These are phyloP conservation scores for Trichoderma breve DNA, from an alignment of 2,329 filamentous ascomycete genomes.

Conservation along the genomic window DNA sequence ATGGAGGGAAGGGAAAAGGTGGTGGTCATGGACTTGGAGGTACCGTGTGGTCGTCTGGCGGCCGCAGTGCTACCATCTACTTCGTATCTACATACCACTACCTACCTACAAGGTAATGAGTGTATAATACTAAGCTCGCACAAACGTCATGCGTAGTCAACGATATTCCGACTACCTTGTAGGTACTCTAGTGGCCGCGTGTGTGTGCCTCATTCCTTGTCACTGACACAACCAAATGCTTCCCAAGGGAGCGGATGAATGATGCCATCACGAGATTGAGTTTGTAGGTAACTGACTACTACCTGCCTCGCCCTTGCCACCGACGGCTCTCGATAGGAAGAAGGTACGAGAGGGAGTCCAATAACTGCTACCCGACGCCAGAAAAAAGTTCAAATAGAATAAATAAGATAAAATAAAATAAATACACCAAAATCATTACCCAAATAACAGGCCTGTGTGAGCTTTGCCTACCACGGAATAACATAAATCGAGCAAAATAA, in stretches of 20 bases:
- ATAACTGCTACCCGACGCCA: neutral
- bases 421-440: neutral
- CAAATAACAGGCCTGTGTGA: neutral
- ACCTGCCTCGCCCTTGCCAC: neutral
- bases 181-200: neutral
- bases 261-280: conserved; percentile 3
- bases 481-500: neutral
- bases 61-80: neutral
- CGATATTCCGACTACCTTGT: neutral
- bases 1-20: neutral
- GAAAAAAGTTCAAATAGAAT: neutral
- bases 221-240: neutral
- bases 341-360: neutral
- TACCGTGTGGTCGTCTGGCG: neutral
- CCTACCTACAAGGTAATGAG: too few relatives aligned
- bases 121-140: neutral
- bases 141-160: neutral
- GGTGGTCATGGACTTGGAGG: neutral
- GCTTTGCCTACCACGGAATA: neutral
- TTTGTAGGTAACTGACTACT: neutral
- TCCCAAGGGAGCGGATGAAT: neutral
- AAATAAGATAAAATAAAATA: neutral
- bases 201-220: conserved; percentile 1
- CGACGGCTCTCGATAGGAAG: neutral
- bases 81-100: neutral